phyloP scores from a whole-genome alignment of 2,329 filamentous ascomycete genomes.

The Westerdykella ornata region DNA sequence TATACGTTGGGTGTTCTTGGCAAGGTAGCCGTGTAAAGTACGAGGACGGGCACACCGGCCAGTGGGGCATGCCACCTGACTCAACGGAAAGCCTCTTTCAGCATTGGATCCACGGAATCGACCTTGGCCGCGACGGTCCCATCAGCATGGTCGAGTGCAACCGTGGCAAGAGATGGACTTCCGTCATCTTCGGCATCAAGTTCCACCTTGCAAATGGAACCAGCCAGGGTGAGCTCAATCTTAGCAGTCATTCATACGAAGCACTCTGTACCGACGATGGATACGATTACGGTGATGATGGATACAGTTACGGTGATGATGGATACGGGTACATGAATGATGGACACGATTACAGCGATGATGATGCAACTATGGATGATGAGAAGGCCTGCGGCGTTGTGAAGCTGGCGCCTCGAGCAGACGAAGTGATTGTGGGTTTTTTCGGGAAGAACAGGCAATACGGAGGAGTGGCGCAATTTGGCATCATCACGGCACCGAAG shows the following conservation, averaged over 20 bases:
- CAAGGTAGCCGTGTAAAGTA: slow-evolving; percentile 46
- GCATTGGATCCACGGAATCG: slow-evolving; percentile 5
- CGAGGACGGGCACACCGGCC: slow-evolving; percentile 38
- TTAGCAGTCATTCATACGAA: too few relatives aligned
- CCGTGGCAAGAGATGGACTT: background rate
- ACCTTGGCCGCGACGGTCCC: slow-evolving; percentile 20
- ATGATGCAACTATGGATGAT: slow-evolving; percentile 27
- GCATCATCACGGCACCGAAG: slow-evolving; percentile 43
- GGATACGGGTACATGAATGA: slow-evolving; percentile 29
- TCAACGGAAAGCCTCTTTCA: background rate
- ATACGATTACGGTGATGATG: too few relatives aligned
- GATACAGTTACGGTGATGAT: slow-evolving; percentile 12
- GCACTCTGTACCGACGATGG: too few relatives aligned
- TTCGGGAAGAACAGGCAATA: slow-evolving; percentile 36
- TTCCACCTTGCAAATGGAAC: too few relatives aligned
- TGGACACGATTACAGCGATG: slow-evolving; percentile 25
- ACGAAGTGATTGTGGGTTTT: slow-evolving; percentile 44
- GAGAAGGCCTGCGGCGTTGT: slow-evolving; percentile 9
- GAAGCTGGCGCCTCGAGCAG: slow-evolving; percentile 23
- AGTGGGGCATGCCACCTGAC: slow-evolving; percentile 32
- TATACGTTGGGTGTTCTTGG: slow-evolving; percentile 41
- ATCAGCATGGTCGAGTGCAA: slow-evolving; percentile 32
- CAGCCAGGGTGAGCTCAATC: too few relatives aligned
- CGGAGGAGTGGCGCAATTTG: slow-evolving; percentile 37
- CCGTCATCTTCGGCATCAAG: too few relatives aligned